Evolutionary conservation across 2,329 filamentous ascomycete species (phyloP).

Genomic region (Teratosphaeria pseudoeucalypti): DNA sequence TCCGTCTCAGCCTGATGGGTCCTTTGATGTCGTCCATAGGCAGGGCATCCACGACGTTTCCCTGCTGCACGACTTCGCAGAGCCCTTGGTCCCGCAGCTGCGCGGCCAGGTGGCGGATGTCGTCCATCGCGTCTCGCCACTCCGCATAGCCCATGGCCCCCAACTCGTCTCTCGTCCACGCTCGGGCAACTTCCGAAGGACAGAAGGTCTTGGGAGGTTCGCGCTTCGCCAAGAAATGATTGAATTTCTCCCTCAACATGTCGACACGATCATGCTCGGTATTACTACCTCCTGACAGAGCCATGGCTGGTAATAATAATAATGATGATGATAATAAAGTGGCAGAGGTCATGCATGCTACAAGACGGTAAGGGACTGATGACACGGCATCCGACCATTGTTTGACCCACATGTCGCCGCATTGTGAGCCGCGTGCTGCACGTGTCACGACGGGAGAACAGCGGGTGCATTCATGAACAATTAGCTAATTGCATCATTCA

Average conservation of each 20-base stretch:
- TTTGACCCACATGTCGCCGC: neutral
- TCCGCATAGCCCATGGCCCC: conserved; percentile 16
- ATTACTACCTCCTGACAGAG: neutral
- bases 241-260: conserved; percentile 4
- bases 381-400: neutral
- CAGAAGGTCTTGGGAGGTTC: conserved; percentile 43
- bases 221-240: conserved; percentile 14
- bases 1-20: conserved; percentile 26
- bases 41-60: conserved; percentile 27
- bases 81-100: conserved; percentile 30
- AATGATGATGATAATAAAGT: too few relatives aligned
- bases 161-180: conserved; percentile 33
- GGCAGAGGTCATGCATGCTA: too few relatives aligned
- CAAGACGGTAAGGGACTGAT: neutral
- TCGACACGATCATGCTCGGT: neutral
- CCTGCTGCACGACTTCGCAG: conserved; percentile 41
- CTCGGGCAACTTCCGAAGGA: conserved; percentile 41
- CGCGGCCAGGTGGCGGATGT: conserved; percentile 34
- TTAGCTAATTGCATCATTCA: too few relatives aligned
- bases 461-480: too few relatives aligned
- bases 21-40: conserved; percentile 32
- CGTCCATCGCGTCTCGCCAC: conserved; percentile 41
- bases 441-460: neutral
- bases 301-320: too few relatives aligned
- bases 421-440: neutral